A percentile compares a stretch with the other conserved stretches of the same genome.
Conservation (phyloP, 2,329 filamentous ascomycete genomes). For the Trichoderma hamatum region DNA sequence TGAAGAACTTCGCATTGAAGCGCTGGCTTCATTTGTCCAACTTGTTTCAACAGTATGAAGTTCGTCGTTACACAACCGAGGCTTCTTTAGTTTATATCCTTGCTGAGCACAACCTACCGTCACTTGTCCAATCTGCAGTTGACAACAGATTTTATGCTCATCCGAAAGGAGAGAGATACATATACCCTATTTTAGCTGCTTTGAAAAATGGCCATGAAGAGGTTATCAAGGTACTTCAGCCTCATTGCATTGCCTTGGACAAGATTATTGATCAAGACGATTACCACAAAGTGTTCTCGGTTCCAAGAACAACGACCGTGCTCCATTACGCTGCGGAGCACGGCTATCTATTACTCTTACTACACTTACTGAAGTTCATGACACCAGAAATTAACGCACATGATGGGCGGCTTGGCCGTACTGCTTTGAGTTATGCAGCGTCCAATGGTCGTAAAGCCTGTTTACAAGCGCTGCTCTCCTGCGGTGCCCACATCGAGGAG, state of each 20-base stretch:
- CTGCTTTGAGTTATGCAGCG: not conserved
- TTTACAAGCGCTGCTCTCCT: not conserved
- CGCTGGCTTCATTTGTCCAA: not conserved
- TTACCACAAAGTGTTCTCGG: not conserved
- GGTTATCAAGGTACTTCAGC: not conserved
- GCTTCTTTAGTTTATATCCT: conserved; percentile 4
- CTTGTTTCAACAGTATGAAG: not conserved
- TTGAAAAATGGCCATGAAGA: not conserved
- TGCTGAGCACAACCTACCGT: not conserved
- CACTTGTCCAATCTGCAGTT: not conserved
- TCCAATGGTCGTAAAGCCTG: not conserved
- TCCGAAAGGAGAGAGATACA: not conserved
- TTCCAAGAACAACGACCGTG: not conserved
- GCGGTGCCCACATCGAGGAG: not conserved
- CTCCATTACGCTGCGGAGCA: not conserved
- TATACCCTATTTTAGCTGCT: not conserved
- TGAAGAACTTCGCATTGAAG: not conserved
- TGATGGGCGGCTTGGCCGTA: not conserved
- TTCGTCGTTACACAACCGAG: not conserved
- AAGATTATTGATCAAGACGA: not conserved
- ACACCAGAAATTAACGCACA: not conserved
- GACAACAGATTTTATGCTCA: not conserved
- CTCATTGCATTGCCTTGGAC: not conserved
- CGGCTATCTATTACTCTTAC: not conserved
- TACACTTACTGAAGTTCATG: not conserved